These are phyloP conservation scores for Epichloe gansuensis DNA, from an alignment of 2,329 filamentous ascomycete species.

Conservation along the genomic window DNA sequence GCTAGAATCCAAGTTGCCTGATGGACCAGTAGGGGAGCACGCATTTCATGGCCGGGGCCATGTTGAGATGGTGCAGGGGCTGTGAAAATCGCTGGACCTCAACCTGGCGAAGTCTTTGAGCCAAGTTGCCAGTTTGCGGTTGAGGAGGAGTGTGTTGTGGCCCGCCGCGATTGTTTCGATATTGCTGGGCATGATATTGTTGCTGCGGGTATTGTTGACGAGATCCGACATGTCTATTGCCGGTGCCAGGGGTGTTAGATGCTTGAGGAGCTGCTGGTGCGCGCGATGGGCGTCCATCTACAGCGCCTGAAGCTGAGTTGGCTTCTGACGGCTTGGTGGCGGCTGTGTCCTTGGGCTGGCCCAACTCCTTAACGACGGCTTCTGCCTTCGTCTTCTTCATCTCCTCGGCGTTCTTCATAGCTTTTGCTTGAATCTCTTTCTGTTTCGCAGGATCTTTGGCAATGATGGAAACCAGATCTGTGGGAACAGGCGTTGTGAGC, in stretches of 20 bases:
- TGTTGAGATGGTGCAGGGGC: conserved; percentile 33
- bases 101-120: conserved; percentile 37
- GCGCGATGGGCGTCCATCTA: conserved; percentile 21
- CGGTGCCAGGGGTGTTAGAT: conserved; percentile 12
- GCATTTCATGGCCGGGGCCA: conserved; percentile 50
- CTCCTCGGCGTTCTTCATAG: conserved; percentile 61
- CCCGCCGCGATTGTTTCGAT: conserved; percentile 34
- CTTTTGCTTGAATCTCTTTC: conserved; percentile 82
- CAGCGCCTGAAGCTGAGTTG: conserved; percentile 9
- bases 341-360: conserved; percentile 29
- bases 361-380: conserved; percentile 29
- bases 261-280: conserved; percentile 22
- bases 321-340: conserved; percentile 25
- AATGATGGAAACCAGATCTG: conserved; percentile 84
- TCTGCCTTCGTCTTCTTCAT: conserved; percentile 43
- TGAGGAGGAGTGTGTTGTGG: conserved; percentile 29
- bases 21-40: conserved; percentile 65
- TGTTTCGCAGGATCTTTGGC: conserved; percentile 96
- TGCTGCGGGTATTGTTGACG: conserved; percentile 39
- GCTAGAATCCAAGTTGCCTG: conserved; percentile 40
- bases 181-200: conserved; percentile 33
- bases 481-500: conserved; percentile 80
- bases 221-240: conserved; percentile 32
- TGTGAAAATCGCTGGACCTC: conserved; percentile 40
- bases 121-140: conserved; percentile 33